phyloP scores from a whole-genome alignment of 2,329 filamentous ascomycete genomes.

The Pseudogymnoascus sp. region DNA sequence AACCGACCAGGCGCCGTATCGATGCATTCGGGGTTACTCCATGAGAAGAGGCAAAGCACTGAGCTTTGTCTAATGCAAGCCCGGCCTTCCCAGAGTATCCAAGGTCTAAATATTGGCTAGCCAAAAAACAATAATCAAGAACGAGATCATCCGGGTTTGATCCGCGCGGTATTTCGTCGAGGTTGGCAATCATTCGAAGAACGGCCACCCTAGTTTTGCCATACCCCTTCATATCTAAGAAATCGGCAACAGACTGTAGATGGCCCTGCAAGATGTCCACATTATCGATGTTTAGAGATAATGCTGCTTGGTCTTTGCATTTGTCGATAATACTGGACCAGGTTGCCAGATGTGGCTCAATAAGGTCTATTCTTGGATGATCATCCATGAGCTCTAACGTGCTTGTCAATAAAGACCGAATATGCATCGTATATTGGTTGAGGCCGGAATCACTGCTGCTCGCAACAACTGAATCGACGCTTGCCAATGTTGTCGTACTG shows the following conservation, averaged over 20 bases:
- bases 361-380: slow-evolving; percentile 20
- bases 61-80: slow-evolving; percentile 50
- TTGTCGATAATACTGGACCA: slow-evolving; percentile 35
- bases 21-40: slow-evolving; percentile 37
- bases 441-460: slow-evolving; percentile 23
- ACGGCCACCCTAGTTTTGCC: slow-evolving; percentile 41
- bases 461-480: slow-evolving; percentile 1
- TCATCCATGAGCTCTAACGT: slow-evolving; percentile 23
- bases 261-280: slow-evolving; percentile 41
- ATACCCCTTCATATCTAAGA: slow-evolving; percentile 49
- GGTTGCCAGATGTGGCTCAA: slow-evolving; percentile 18
- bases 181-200: slow-evolving; percentile 41
- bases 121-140: slow-evolving; percentile 36
- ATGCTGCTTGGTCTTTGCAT: slow-evolving; percentile 35
- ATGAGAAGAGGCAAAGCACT: slow-evolving; percentile 38
- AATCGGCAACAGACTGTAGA: slow-evolving; percentile 47
- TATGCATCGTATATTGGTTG: slow-evolving; percentile 20
- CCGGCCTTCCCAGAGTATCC: slow-evolving; percentile 54
- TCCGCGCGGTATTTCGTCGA: slow-evolving; percentile 38
- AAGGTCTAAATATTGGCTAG: slow-evolving; percentile 48
- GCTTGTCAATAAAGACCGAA: slow-evolving; percentile 21
- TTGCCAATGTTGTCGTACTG: slow-evolving; percentile 5
- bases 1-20: slow-evolving; percentile 59
- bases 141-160: slow-evolving; percentile 35
- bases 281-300: slow-evolving; percentile 43